These are phyloP conservation scores for Amanita muscaria DNA, from an alignment of 768 basidiomycete species.

Conservation along the genomic window DNA sequence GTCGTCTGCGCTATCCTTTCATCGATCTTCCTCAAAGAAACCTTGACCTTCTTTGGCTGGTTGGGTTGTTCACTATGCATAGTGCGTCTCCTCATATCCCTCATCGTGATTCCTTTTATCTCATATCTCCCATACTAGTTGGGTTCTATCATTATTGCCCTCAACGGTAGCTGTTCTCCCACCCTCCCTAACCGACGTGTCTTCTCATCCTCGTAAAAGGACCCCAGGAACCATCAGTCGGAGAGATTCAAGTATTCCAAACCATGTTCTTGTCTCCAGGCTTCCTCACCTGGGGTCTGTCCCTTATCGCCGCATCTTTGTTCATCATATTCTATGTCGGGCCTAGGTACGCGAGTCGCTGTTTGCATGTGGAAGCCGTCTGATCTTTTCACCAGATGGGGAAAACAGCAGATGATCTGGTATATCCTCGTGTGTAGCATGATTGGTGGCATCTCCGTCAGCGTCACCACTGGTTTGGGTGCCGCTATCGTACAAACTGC, in stretches of 20 bases:
- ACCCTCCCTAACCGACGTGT: conserved; percentile 17
- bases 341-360: conserved; percentile 45
- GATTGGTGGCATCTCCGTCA: conserved; percentile 93
- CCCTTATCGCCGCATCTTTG: conserved; percentile 56
- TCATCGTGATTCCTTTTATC: too few relatives aligned
- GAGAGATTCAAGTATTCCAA: conserved; percentile 65
- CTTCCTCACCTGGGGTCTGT: conserved; percentile 63
- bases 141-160: conserved; percentile 82
- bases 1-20: conserved; percentile 92
- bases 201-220: conserved; percentile 28
- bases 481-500: conserved; percentile 79
- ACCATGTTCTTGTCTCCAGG: conserved; percentile 74
- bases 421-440: conserved; percentile 92
- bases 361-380: not conserved
- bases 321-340: conserved; percentile 78
- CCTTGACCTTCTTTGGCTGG: conserved; percentile 94
- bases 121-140: conserved; percentile 34
- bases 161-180: conserved; percentile 56
- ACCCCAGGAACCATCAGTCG: conserved; percentile 61
- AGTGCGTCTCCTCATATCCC: conserved; percentile 35
- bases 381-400: conserved; percentile 43
- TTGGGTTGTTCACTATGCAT: conserved; percentile 89
- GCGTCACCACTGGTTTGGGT: conserved; percentile 91
- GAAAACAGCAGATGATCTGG: conserved; percentile 91
- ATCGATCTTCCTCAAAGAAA: conserved; percentile 89